A percentile compares a stretch with the other conserved stretches of the same genome.
phyloP scores from a whole-genome alignment of 805 yeast species.

The Pichia occidentalis region DNA sequence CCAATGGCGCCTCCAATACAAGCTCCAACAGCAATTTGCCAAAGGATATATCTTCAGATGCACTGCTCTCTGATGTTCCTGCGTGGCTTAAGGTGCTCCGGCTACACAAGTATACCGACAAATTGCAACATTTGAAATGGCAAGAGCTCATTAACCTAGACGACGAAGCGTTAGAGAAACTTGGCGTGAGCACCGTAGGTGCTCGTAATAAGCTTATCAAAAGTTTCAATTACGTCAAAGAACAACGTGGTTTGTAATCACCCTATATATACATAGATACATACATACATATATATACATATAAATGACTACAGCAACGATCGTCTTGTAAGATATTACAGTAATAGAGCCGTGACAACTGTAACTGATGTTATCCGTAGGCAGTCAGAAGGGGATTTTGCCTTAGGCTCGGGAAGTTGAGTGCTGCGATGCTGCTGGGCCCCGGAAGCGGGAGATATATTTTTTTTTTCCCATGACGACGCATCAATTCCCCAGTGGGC shows the following conservation, averaged over 20 bases:
- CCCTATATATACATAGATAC: background rate
- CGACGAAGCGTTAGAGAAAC: conserved; percentile 61
- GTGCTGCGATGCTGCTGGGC: too few species aligned
- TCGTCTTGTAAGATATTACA: too few species aligned
- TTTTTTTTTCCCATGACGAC: too few species aligned
- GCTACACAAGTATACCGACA: conserved; percentile 89
- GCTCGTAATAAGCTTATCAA: conserved; percentile 91
- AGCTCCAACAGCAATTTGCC: conserved; percentile 26
- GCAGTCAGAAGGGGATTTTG: too few species aligned
- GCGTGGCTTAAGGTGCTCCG: conserved; percentile 87
- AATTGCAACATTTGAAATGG: conserved; percentile 73
- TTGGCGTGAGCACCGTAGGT: conserved; percentile 91
- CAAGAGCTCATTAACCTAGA: conserved; percentile 61
- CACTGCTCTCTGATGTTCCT: conserved; percentile 69
- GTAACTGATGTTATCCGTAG: too few species aligned
- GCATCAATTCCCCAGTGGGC: too few species aligned
- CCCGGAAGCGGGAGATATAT: too few species aligned
- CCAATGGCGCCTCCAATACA: background rate
- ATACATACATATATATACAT: too few species aligned
- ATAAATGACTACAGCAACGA: too few species aligned
- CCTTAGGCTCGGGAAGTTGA: too few species aligned
- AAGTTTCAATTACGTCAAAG: conserved; percentile 80
- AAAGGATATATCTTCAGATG: conserved; percentile 44
- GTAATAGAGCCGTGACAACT: too few species aligned
- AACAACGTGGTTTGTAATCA: conserved; percentile 28